phyloP scores from a whole-genome alignment of 768 basidiomycete genomes.

The Collybia nuda region DNA sequence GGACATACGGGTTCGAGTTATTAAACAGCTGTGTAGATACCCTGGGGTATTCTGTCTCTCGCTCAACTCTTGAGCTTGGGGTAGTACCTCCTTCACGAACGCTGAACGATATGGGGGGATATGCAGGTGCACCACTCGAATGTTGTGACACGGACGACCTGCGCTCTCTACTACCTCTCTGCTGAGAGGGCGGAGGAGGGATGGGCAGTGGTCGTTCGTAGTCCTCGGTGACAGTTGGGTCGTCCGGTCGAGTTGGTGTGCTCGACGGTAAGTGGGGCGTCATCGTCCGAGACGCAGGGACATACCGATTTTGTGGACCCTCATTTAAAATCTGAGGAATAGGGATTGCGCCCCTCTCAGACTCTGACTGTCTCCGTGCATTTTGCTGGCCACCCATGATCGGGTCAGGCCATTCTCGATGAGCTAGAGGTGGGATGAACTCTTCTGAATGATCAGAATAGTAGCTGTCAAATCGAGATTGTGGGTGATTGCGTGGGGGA shows the following conservation, averaged over 20 bases:
- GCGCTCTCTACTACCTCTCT: constrained; percentile 9
- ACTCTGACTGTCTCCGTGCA: constrained; percentile 5
- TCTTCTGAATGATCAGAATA: constrained; percentile 7
- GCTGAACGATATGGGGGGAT: no score
- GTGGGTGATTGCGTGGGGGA: background rate
- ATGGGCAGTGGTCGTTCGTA: constrained; percentile 2
- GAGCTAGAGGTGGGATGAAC: constrained; percentile 7
- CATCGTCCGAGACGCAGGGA: constrained; percentile 21
- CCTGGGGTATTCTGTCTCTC: no score
- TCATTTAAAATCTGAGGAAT: constrained; percentile 13
- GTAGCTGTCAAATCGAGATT: constrained; percentile 4
- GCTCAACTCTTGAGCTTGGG: no score
- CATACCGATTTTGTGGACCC: constrained; percentile 13
- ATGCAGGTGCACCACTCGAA: no score
- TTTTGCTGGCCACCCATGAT: background rate
- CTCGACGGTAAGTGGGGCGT: background rate
- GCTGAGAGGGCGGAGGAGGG: constrained; percentile 2
- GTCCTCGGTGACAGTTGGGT: no score
- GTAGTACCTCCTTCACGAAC: no score
- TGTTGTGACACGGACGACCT: constrained; percentile 6
- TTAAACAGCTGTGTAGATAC: no score
- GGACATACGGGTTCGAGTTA: no score
- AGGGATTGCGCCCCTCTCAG: constrained; percentile 4
- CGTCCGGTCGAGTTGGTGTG: background rate
- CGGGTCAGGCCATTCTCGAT: background rate